phyloP scores from a whole-genome alignment of 2,329 filamentous ascomycete genomes.

The Knoxdaviesia capensis region DNA sequence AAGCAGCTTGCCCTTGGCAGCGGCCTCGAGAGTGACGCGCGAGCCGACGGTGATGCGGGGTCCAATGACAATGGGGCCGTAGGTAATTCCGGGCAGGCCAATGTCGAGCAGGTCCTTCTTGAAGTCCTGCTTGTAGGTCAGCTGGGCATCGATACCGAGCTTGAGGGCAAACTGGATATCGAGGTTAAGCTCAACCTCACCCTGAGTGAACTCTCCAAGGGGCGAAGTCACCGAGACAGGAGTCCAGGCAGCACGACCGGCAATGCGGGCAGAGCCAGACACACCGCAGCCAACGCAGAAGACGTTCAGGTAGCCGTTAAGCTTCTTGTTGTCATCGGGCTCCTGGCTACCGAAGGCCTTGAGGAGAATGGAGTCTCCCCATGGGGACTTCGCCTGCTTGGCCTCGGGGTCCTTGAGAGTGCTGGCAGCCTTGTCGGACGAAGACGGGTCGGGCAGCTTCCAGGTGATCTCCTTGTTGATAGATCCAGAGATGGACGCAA shows the following conservation, averaged over 20 bases:
- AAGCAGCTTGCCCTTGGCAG: constrained; percentile 9
- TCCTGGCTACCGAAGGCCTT: constrained; percentile 8
- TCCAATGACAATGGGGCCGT: constrained; percentile 10
- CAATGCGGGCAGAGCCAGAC: constrained; percentile 9
- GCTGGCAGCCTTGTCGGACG: constrained; percentile 2
- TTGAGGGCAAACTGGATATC: constrained; percentile 10
- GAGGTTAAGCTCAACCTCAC: constrained; percentile 8
- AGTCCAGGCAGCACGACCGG: constrained; percentile 10
- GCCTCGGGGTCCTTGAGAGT: constrained; percentile 6
- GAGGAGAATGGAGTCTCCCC: constrained; percentile 11
- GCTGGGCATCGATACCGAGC: constrained; percentile 12
- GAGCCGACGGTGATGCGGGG: constrained; percentile 9
- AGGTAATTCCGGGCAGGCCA: constrained; percentile 9
- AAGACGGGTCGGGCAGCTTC: constrained; percentile 7
- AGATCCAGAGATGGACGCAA: constrained; percentile 3
- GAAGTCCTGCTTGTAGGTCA: constrained; percentile 7
- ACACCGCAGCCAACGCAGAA: constrained; percentile 13
- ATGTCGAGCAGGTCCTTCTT: constrained; percentile 7
- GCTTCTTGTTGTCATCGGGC: constrained; percentile 4
- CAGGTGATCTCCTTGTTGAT: constrained; percentile 6
- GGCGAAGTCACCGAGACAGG: constrained; percentile 3
- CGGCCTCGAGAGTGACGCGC: constrained; percentile 7
- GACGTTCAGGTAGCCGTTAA: constrained; percentile 9
- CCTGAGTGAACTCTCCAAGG: constrained; percentile 8
- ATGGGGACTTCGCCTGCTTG: constrained; percentile 10